A percentile compares a stretch with the other conserved stretches of the same genome.
These are phyloP conservation scores for Neurospora sp. DNA, from an alignment of 2,329 filamentous ascomycete genomes.

Conservation along the genomic window DNA sequence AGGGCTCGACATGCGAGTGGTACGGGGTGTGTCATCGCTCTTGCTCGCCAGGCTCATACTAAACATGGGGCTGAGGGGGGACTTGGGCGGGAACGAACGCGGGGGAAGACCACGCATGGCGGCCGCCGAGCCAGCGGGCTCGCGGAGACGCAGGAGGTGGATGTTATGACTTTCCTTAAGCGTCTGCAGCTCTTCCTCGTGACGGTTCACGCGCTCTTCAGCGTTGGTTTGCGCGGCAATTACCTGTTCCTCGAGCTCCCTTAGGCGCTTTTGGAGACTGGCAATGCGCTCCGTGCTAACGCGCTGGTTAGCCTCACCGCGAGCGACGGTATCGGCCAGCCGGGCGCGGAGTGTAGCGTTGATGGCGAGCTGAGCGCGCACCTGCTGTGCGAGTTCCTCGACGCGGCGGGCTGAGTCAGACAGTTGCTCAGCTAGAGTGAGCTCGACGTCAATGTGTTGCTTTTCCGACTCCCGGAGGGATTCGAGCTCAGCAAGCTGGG, in stretches of 20 bases:
- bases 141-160: slow-evolving; percentile 66
- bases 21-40: slow-evolving; percentile 18
- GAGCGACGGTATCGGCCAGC: slow-evolving; percentile 67
- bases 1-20: slow-evolving; percentile 38
- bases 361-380: slow-evolving; percentile 67
- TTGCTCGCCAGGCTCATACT: slow-evolving; percentile 19
- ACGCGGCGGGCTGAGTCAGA: slow-evolving; percentile 65
- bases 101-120: slow-evolving; percentile 29
- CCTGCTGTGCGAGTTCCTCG: slow-evolving; percentile 68
- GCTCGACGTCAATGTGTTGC: slow-evolving; percentile 47
- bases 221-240: slow-evolving; percentile 74
- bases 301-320: slow-evolving; percentile 76
- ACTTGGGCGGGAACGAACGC: slow-evolving; percentile 44
- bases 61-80: slow-evolving; percentile 53
- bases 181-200: slow-evolving; percentile 74
- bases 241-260: slow-evolving; percentile 73
- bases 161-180: slow-evolving; percentile 68
- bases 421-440: slow-evolving; percentile 58
- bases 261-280: slow-evolving; percentile 70
- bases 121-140: slow-evolving; percentile 13
- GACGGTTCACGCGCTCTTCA: slow-evolving; percentile 70
- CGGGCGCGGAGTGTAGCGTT: slow-evolving; percentile 69
- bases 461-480: slow-evolving; percentile 47
- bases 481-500: slow-evolving; percentile 52
- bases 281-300: slow-evolving; percentile 74